A percentile compares a stretch with the other conserved stretches of the same genome.
Conservation (phyloP, 2,329 filamentous ascomycete genomes). For the Chrysosporium keratinophilum region DNA sequence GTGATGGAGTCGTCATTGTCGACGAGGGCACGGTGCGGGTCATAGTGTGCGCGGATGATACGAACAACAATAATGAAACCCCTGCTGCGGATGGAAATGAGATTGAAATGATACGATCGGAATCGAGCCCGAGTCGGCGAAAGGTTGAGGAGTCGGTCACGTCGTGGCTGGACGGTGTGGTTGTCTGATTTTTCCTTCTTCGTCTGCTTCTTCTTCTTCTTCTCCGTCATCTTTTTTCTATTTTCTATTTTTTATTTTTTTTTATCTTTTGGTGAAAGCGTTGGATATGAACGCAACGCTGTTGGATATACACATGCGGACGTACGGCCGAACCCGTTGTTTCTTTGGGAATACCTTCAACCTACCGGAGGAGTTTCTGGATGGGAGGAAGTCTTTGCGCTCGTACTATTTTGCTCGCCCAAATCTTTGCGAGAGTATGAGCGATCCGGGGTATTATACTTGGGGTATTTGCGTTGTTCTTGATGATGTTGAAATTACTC, state of each 20-base stretch:
- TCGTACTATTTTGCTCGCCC: too few species aligned
- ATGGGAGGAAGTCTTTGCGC: too few species aligned
- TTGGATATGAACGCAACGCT: too few species aligned
- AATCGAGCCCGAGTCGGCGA: neutral
- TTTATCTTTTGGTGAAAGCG: neutral
- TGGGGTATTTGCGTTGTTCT: neutral
- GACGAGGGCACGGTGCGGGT: neutral
- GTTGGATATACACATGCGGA: too few species aligned
- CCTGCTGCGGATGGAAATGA: neutral
- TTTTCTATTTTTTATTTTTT: neutral
- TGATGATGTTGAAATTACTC: neutral
- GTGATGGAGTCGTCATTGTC: neutral
- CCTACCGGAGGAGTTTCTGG: too few species aligned
- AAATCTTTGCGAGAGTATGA: too few species aligned
- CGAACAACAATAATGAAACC: neutral
- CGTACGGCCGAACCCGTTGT: too few species aligned
- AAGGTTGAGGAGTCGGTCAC: neutral
- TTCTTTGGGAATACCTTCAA: too few species aligned
- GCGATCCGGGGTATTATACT: too few species aligned
- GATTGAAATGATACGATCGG: neutral
- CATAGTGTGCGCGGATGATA: neutral
- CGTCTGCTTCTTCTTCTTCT: too few species aligned
- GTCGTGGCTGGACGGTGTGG: neutral
- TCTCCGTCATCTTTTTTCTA: neutral
- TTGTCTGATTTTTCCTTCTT: neutral